phyloP scores from a whole-genome alignment of 2,329 filamentous ascomycete genomes.

The Colletotrichum melonis region DNA sequence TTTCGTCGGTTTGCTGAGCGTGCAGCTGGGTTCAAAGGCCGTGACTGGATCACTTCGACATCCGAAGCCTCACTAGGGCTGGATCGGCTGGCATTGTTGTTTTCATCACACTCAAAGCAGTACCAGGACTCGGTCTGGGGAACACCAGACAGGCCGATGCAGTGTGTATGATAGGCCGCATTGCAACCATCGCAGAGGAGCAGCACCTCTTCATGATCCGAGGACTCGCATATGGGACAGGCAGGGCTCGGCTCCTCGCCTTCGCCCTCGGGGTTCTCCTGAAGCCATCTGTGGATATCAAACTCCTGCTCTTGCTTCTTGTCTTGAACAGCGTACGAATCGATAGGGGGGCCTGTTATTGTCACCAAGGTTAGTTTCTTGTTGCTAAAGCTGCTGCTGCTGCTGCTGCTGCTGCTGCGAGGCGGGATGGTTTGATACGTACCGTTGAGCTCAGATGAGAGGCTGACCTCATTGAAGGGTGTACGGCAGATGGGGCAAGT shows the following conservation, averaged over 20 bases:
- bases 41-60: conserved; percentile 9
- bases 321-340: conserved; percentile 76
- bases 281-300: conserved; percentile 78
- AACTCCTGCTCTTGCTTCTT: conserved; percentile 92
- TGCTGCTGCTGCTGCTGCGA: not conserved
- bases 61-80: conserved; percentile 19
- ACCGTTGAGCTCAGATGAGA: conserved; percentile 70
- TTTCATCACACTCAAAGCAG: conserved; percentile 82
- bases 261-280: conserved; percentile 77
- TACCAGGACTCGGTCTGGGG: conserved; percentile 84
- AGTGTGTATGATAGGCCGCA: conserved; percentile 90
- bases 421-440: conserved; percentile 26
- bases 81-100: conserved; percentile 51
- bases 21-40: conserved; percentile 18
- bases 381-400: not conserved
- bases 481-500: conserved; percentile 97
- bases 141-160: conserved; percentile 82
- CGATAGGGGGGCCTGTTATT: conserved; percentile 62
- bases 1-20: conserved; percentile 20
- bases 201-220: conserved; percentile 85
- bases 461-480: conserved; percentile 88
- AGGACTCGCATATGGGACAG: conserved; percentile 85
- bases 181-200: conserved; percentile 94
- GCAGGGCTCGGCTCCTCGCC: conserved; percentile 81
- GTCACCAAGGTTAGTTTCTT: conserved; percentile 38